phyloP scores from a whole-genome alignment of 2,329 filamentous ascomycete species.

The Fusarium sp. region DNA sequence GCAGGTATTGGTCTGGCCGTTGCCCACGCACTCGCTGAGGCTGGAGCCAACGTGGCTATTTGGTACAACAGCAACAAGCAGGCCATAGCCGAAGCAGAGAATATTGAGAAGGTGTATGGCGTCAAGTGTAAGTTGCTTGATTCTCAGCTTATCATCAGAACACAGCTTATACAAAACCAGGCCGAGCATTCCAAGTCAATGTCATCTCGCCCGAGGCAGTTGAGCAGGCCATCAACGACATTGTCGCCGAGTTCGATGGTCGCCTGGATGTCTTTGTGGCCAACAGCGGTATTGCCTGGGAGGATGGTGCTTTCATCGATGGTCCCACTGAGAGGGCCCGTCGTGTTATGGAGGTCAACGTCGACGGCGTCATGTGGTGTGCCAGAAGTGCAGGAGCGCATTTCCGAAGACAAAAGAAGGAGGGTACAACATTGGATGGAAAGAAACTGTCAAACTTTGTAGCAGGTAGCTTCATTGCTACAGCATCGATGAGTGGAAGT shows the following conservation, averaged over 20 bases:
- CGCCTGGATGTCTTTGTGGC: constrained; percentile 83
- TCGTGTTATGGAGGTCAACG: constrained; percentile 76
- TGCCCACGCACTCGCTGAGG: constrained; percentile 74
- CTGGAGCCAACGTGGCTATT: constrained; percentile 77
- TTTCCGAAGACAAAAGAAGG: constrained; percentile 77
- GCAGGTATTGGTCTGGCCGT: constrained; percentile 75
- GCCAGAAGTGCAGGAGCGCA: constrained; percentile 76
- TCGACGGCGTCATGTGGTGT: constrained; percentile 84
- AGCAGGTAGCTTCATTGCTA: constrained; percentile 80
- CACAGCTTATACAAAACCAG: constrained; percentile 52
- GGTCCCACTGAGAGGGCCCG: constrained; percentile 73
- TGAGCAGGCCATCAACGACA: constrained; percentile 62
- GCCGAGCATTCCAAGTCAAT: constrained; percentile 72
- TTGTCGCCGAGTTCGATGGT: constrained; percentile 76
- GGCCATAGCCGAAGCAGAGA: constrained; percentile 70
- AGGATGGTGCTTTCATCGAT: constrained; percentile 74
- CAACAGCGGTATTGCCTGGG: constrained; percentile 82
- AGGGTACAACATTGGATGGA: constrained; percentile 73
- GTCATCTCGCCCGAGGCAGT: constrained; percentile 66
- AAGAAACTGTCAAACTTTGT: constrained; percentile 70
- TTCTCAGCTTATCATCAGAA: not conserved
- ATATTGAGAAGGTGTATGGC: constrained; percentile 73
- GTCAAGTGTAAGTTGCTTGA: constrained; percentile 70
- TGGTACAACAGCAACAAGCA: constrained; percentile 79
- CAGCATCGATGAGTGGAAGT: constrained; percentile 82